Percentiles rank a stretch among this genome's conserved stretches.
phyloP scores from a whole-genome alignment of 768 basidiomycete genomes.

The Termitomyces sp. region DNA sequence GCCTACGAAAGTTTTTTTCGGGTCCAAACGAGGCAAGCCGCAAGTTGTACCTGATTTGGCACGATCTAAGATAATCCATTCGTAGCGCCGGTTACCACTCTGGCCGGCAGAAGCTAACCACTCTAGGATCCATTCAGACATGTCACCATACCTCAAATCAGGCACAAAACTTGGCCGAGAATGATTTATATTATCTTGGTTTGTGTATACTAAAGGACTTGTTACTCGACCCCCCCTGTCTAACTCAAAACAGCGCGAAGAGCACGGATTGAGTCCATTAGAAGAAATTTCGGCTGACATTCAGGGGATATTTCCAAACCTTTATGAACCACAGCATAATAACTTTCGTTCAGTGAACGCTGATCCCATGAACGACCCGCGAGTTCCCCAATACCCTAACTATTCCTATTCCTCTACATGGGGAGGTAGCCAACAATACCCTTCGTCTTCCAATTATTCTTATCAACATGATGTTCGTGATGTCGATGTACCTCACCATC shows the following conservation, averaged over 20 bases:
- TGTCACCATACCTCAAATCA: conserved; percentile 18
- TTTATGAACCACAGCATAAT: conserved; percentile 28
- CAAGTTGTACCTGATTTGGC: conserved; percentile 17
- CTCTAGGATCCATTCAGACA: conserved; percentile 17
- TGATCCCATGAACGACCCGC: conserved; percentile 29
- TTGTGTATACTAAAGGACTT: conserved; percentile 18
- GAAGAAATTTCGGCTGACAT: conserved; percentile 23
- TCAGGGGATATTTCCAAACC: conserved; percentile 20
- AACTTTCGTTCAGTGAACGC: conserved; percentile 11
- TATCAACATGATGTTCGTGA: conserved; percentile 23
- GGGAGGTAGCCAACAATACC: conserved; percentile 32
- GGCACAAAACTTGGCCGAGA: conserved; percentile 19
- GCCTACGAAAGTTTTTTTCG: not conserved
- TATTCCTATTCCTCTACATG: conserved; percentile 34
- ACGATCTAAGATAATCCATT: conserved; percentile 21
- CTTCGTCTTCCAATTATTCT: conserved; percentile 24
- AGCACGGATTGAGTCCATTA: conserved; percentile 24
- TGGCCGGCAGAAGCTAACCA: conserved; percentile 17
- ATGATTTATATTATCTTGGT: conserved; percentile 24
- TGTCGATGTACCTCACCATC: conserved; percentile 22
- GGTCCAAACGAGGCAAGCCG: not conserved
- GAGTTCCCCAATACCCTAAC: conserved; percentile 29
- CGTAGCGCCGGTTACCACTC: conserved; percentile 12
- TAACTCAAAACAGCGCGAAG: conserved; percentile 26
- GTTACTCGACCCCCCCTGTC: conserved; percentile 19